Evolutionary conservation across 2,329 filamentous ascomycete genomes (phyloP).

Genomic region (Coniochaeta ligniaria): DNA sequence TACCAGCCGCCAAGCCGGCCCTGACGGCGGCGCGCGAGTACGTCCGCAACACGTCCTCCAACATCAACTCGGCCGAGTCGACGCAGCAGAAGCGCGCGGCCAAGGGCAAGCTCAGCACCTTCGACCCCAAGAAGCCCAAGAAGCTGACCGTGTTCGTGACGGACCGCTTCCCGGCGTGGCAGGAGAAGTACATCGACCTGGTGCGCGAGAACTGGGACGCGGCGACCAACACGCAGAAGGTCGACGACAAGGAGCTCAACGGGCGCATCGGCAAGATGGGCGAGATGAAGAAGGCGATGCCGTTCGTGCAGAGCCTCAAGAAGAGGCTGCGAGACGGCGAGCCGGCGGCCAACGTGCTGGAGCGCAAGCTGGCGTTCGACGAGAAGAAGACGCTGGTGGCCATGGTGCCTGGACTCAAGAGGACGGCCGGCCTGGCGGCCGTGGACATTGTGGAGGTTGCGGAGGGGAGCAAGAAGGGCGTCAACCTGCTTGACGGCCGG

Average conservation of each 20-base stretch:
- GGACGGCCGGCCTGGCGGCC: slow-evolving; percentile 60
- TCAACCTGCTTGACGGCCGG: slow-evolving; percentile 40
- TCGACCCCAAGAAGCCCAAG: slow-evolving; percentile 89
- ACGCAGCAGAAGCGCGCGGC: slow-evolving; percentile 79
- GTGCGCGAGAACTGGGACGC: slow-evolving; percentile 64
- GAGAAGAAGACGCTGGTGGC: slow-evolving; percentile 68
- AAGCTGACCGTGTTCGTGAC: slow-evolving; percentile 82
- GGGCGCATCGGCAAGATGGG: slow-evolving; percentile 73
- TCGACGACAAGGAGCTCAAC: slow-evolving; percentile 74
- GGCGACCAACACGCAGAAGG: slow-evolving; percentile 46
- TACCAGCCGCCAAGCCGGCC: slow-evolving; percentile 55
- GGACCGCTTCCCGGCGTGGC: slow-evolving; percentile 78
- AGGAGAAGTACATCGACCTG: slow-evolving; percentile 81
- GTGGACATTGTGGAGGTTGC: slow-evolving; percentile 68
- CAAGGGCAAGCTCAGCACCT: slow-evolving; percentile 80
- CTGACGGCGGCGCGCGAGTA: slow-evolving; percentile 79
- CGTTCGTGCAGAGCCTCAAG: slow-evolving; percentile 86
- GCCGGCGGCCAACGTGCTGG: slow-evolving; percentile 60
- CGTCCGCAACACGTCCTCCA: slow-evolving; percentile 54
- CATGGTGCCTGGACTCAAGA: slow-evolving; percentile 75
- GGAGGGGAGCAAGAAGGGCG: slow-evolving; percentile 61
- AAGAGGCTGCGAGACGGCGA: slow-evolving; percentile 69
- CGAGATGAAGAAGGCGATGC: slow-evolving; percentile 97
- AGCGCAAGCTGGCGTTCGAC: slow-evolving; percentile 80
- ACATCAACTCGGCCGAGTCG: slow-evolving; percentile 80